These are phyloP conservation scores for Puccinellia tenuiflora DNA, from an alignment of 176 grass and related monocot species.

Conservation along the genomic window DNA sequence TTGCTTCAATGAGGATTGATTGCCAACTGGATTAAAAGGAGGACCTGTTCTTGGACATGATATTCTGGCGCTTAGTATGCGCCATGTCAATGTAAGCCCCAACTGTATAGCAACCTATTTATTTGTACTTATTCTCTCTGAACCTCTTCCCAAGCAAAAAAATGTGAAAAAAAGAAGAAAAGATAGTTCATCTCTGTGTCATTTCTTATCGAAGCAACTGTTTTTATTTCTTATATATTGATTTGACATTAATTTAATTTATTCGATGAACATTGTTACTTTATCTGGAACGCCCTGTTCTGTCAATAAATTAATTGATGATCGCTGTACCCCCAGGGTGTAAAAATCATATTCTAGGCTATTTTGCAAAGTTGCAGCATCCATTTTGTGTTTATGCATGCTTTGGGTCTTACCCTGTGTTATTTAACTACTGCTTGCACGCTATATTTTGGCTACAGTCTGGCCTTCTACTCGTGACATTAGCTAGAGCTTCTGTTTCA, in stretches of 20 bases:
- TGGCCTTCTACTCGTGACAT: background rate
- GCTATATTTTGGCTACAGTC: background rate
- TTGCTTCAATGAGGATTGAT: background rate
- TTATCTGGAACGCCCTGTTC: background rate
- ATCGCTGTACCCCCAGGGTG: background rate
- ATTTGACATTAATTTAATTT: slow-evolving; percentile 17
- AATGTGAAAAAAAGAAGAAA: background rate
- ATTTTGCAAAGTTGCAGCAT: background rate
- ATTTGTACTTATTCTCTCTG: slow-evolving; percentile 32
- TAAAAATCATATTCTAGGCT: background rate
- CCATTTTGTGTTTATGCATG: background rate
- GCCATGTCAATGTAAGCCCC: slow-evolving; percentile 21
- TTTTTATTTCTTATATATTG: slow-evolving; percentile 25
- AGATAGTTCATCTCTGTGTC: background rate
- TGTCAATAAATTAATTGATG: background rate
- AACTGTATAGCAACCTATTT: slow-evolving; percentile 34
- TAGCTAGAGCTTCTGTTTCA: background rate
- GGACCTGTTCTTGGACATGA: slow-evolving; percentile 1
- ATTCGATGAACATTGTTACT: background rate
- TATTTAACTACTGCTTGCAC: background rate
- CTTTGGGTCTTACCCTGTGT: background rate
- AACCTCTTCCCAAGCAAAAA: slow-evolving; percentile 20
- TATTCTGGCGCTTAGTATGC: background rate
- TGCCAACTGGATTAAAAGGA: background rate
- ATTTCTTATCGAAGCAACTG: background rate